phyloP scores from a whole-genome alignment of 345 rosid species.

The Moricandia moricandioides region DNA sequence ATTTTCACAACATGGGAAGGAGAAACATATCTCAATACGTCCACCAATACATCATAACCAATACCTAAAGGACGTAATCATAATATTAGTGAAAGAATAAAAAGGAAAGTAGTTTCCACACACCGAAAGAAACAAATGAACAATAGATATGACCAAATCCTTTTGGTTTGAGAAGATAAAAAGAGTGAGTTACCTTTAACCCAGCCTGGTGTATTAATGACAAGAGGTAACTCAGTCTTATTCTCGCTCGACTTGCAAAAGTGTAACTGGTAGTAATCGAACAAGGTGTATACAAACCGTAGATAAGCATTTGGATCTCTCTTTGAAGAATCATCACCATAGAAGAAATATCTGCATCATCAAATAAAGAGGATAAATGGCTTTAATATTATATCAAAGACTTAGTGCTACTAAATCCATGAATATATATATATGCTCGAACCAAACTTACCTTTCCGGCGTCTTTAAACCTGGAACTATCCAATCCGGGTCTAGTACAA shows the following conservation, averaged over 20 bases:
- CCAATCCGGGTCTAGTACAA: conserved; percentile 51
- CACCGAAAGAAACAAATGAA: conserved; percentile 3
- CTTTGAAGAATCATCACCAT: conserved; percentile 84
- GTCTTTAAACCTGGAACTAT: conserved; percentile 85
- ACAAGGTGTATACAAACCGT: conserved; percentile 53
- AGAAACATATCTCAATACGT: conserved; percentile 59
- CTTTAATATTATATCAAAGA: not conserved
- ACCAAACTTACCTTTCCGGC: conserved; percentile 69
- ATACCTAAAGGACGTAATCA: conserved; percentile 49
- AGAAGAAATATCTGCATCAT: conserved; percentile 67
- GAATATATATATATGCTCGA: not conserved
- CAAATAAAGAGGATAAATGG: not conserved
- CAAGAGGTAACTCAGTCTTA: conserved; percentile 59
- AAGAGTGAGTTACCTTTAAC: conserved; percentile 62
- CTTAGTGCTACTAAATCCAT: not conserved
- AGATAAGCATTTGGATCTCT: conserved; percentile 77
- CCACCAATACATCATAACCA: conserved; percentile 88
- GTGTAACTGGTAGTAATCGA: conserved; percentile 57
- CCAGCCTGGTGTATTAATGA: conserved; percentile 96
- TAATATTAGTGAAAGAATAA: not conserved
- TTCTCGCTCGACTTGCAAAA: conserved; percentile 44
- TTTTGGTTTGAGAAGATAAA: not conserved
- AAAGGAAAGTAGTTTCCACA: not conserved
- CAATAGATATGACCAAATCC: not conserved
- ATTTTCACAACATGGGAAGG: conserved; percentile 91